Percentiles rank a stretch among this genome's conserved stretches.
phyloP scores from a whole-genome alignment of 352 stramenopile genomes.

The Stephanocyclus meneghinianus region DNA sequence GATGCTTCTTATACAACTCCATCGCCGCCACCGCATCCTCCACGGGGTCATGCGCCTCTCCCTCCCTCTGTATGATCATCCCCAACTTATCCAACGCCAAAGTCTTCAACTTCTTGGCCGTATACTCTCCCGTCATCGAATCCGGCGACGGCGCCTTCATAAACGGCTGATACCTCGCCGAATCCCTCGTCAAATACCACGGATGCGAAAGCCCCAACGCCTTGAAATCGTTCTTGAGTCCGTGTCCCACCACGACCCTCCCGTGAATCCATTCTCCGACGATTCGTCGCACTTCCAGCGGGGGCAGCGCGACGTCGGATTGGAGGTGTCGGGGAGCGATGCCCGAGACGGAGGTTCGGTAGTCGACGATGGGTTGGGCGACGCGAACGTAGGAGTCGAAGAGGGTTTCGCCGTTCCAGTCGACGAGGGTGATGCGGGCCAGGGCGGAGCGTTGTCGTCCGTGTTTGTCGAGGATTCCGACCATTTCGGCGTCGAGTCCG shows the following conservation, averaged over 20 bases:
- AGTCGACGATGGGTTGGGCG: constrained; percentile 84
- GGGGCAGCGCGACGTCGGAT: constrained; percentile 40
- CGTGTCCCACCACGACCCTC: constrained; percentile 87
- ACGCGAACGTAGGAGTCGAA: constrained; percentile 84
- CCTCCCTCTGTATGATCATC: constrained; percentile 78
- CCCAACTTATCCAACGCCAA: constrained; percentile 77
- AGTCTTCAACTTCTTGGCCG: constrained; percentile 63
- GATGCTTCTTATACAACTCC: constrained; percentile 78
- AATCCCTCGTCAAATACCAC: constrained; percentile 81
- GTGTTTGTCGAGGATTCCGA: constrained; percentile 74
- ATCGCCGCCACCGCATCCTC: constrained; percentile 82
- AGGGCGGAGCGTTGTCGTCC: constrained; percentile 71
- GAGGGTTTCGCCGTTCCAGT: constrained; percentile 80
- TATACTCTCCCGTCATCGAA: constrained; percentile 8
- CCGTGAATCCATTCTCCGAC: constrained; percentile 76
- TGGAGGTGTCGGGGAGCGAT: constrained; percentile 76
- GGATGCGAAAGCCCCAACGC: constrained; percentile 84
- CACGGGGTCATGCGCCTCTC: constrained; percentile 60
- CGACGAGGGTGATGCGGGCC: constrained; percentile 82
- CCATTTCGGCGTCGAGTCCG: constrained; percentile 87
- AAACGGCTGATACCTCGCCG: constrained; percentile 80
- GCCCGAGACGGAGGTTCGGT: constrained; percentile 84
- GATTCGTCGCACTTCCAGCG: constrained; percentile 66
- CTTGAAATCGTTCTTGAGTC: constrained; percentile 83
- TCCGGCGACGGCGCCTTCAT: constrained; percentile 58